Evolutionary conservation across 2,329 filamentous ascomycete genomes (phyloP), one percentile per base, ranked within the genome.

Genomic region (Plenodomus lindquistii): DNA sequence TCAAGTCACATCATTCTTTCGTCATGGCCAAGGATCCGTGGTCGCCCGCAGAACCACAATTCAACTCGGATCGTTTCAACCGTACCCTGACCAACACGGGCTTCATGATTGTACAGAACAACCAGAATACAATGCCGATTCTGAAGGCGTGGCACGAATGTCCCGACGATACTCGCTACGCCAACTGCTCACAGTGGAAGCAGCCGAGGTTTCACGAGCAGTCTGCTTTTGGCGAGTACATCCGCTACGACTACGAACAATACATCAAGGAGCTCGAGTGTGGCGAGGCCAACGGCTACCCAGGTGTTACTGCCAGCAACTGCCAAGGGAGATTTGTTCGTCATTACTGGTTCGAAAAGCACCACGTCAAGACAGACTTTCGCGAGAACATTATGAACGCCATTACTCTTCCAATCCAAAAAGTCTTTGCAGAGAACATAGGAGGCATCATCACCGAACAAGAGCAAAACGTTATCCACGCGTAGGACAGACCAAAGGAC

Each of bases 51-150:
- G 52, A 71, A 37, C 63, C 63, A 13, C 57, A 70, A 20, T 64
- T 52, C 50, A 77, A 78, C 63, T 71, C 67, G 10, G 77, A 79
- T 54, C 66, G 67, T 42, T 68, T 72, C 51, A 74, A 75, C 50
- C 66, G 66, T 40, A 68, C 68, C 70, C 55, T 78, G 74, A 71
- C 71, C 58, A 81, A 81, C 69, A 79, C 79, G 1, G 79, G 79
- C 16, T 81, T 81, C 70, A 79, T 81, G 62, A 67, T 81, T 34
- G 74, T 79, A 3, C 79, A 81, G 66, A 79, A 80, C 63, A 78
- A 78, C 56, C 62, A 72, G 15, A 74, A 73, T 53, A 79, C 77
- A 0, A 74, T 75, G 53, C 70, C 77, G 24, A 78, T 82, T 29
- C 69, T 81, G 34, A 73, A 77, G 49, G 77, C 76, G 37, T 81